A percentile compares a stretch with the other conserved stretches of the same genome.
Evolutionary conservation across 2,329 filamentous ascomycete genomes (phyloP).

Genomic region (Fusarium sp.): DNA sequence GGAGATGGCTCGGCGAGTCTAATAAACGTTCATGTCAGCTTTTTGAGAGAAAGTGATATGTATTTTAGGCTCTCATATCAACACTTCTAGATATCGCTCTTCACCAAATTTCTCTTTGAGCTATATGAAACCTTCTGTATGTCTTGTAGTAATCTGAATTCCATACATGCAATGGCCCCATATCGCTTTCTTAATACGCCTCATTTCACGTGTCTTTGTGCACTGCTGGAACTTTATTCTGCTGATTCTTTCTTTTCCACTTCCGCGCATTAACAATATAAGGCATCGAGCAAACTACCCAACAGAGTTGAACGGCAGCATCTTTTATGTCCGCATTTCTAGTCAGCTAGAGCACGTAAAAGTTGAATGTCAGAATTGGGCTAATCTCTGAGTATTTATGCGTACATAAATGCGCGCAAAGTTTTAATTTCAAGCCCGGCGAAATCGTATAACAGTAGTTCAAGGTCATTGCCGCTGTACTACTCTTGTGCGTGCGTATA

Average conservation of each 20-base stretch:
- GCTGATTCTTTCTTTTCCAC: neutral
- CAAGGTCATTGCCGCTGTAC: too few species aligned
- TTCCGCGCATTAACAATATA: neutral
- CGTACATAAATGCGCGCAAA: neutral
- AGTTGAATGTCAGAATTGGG: rapidly evolving
- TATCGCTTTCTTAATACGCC: neutral
- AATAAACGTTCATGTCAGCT: too few species aligned
- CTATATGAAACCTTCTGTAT: neutral
- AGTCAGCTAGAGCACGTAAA: neutral
- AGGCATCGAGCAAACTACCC: neutral
- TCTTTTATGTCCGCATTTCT: neutral
- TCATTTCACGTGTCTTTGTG: neutral
- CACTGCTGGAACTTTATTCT: neutral
- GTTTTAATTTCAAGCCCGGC: too few species aligned
- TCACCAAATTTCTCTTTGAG: too few species aligned
- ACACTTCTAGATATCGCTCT: too few species aligned
- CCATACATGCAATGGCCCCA: neutral
- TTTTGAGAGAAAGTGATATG: neutral
- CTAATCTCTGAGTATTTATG: neutral
- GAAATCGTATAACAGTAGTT: too few species aligned
- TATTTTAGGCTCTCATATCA: too few species aligned
- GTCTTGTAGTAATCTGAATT: neutral
- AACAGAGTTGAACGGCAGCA: neutral
- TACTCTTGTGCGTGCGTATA: too few species aligned
- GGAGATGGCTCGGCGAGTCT: too few species aligned